phyloP scores from a whole-genome alignment of 208 protist genomes.

The Spongospora subterranea region DNA sequence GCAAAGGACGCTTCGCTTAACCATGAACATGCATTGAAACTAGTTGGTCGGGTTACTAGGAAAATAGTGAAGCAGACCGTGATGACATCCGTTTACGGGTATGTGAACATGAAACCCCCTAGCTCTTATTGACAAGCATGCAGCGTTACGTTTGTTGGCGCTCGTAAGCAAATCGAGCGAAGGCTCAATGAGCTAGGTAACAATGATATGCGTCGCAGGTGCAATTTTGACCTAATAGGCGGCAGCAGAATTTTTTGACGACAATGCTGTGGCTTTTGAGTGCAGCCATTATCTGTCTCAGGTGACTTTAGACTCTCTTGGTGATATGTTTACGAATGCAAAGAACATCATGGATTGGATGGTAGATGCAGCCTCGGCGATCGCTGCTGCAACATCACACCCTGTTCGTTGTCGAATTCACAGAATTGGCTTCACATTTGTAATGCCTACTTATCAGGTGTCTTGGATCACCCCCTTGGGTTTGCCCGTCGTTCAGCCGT shows the following conservation, averaged over 20 bases:
- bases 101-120: background rate
- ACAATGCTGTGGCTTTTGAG: constrained; percentile 18
- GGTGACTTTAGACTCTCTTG: constrained; percentile 71
- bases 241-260: background rate
- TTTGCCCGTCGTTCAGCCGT: constrained; percentile 94
- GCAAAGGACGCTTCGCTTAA: constrained; percentile 80
- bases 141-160: constrained; percentile 93
- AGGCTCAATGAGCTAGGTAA: constrained; percentile 64
- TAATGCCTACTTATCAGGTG: background rate
- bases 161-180: constrained; percentile 89
- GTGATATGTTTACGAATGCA: constrained; percentile 75
- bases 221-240: too few relatives aligned
- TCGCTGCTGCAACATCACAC: constrained; percentile 3
- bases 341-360: constrained; percentile 68
- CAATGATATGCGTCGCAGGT: too few relatives aligned
- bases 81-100: constrained; percentile 91
- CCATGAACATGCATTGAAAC: constrained; percentile 63
- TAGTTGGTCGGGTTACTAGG: constrained; percentile 88
- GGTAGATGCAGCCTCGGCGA: background rate
- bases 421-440: background rate
- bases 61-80: constrained; percentile 98
- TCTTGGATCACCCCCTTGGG: constrained; percentile 92
- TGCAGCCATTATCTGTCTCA: constrained; percentile 68
- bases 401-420: background rate
- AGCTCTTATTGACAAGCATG: background rate